phyloP scores from a whole-genome alignment of 495 filamentous ascomycete genomes.

The Thermothielavioides terrestris region DNA sequence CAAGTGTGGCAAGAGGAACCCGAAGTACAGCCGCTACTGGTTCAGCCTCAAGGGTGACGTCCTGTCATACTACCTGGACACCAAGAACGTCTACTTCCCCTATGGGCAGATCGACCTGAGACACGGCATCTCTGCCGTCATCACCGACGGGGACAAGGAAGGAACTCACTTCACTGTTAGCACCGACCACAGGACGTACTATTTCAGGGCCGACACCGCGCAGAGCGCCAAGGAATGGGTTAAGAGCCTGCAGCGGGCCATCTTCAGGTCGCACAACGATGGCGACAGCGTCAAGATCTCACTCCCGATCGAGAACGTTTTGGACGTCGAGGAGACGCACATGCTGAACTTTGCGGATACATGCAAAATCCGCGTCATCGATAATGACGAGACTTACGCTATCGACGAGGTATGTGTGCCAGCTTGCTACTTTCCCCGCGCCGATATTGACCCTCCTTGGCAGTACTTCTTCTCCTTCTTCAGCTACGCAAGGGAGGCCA shows the following conservation, averaged over 20 bases:
- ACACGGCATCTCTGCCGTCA: conserved; percentile 78
- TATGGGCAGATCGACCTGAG: conserved; percentile 85
- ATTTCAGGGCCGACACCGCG: conserved; percentile 83
- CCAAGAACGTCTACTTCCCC: conserved; percentile 83
- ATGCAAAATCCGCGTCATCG: conserved; percentile 84
- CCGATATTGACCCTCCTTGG: conserved; percentile 21
- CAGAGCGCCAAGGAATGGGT: conserved; percentile 96
- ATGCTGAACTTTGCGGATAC: conserved; percentile 91
- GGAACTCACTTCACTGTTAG: conserved; percentile 66
- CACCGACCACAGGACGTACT: conserved; percentile 74
- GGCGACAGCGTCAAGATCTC: conserved; percentile 96
- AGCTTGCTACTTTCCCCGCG: not conserved
- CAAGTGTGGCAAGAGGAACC: conserved; percentile 85
- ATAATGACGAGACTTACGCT: conserved; percentile 85
- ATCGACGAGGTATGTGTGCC: conserved; percentile 72
- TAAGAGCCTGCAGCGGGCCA: conserved; percentile 84
- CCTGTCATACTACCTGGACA: conserved; percentile 80
- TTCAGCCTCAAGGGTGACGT: conserved; percentile 94
- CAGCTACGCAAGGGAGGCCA: conserved; percentile 73
- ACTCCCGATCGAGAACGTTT: conserved; percentile 76
- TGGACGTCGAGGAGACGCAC: conserved; percentile 87
- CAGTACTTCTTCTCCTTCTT: conserved; percentile 98
- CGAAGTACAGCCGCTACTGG: conserved; percentile 90
- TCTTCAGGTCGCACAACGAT: conserved; percentile 92
- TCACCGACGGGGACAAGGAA: conserved; percentile 68